phyloP scores from a whole-genome alignment of 2,329 filamentous ascomycete species.

The Xylariaceae sp. region DNA sequence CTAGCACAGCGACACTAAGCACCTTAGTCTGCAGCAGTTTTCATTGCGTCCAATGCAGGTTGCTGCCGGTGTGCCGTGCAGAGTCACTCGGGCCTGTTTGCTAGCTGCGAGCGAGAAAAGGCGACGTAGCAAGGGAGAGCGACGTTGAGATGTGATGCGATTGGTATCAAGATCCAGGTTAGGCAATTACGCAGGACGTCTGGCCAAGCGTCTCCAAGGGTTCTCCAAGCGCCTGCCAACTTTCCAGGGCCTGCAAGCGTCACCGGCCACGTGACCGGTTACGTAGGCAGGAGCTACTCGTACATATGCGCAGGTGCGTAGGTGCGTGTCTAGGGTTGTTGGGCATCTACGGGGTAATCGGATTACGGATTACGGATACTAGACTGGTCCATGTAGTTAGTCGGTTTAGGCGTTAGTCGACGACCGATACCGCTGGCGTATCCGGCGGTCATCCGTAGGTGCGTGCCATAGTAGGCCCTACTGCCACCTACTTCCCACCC shows the following conservation, averaged over 20 bases:
- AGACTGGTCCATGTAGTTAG: background rate
- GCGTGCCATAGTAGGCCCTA: too few species aligned
- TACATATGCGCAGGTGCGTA: background rate
- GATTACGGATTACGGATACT: background rate
- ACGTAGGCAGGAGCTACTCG: background rate
- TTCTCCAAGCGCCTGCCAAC: too few species aligned
- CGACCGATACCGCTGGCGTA: background rate
- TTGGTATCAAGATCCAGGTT: background rate
- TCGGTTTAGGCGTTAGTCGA: background rate
- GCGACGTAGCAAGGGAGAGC: background rate
- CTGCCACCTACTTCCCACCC: background rate
- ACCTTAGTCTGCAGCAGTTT: background rate
- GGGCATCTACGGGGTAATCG: background rate
- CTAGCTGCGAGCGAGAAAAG: background rate
- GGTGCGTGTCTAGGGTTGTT: background rate
- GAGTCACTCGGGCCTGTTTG: background rate
- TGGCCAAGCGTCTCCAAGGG: too few species aligned
- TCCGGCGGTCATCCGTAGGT: too few species aligned
- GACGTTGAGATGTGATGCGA: background rate
- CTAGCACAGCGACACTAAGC: background rate
- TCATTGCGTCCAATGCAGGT: background rate
- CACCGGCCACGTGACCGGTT: too few species aligned
- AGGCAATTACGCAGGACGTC: background rate
- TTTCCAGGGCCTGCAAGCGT: too few species aligned
- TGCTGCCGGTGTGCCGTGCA: background rate